Evolutionary conservation across 1,284 basidiomycete genomes (phyloP).

Genomic region (Ceratobasidium sp.): DNA sequence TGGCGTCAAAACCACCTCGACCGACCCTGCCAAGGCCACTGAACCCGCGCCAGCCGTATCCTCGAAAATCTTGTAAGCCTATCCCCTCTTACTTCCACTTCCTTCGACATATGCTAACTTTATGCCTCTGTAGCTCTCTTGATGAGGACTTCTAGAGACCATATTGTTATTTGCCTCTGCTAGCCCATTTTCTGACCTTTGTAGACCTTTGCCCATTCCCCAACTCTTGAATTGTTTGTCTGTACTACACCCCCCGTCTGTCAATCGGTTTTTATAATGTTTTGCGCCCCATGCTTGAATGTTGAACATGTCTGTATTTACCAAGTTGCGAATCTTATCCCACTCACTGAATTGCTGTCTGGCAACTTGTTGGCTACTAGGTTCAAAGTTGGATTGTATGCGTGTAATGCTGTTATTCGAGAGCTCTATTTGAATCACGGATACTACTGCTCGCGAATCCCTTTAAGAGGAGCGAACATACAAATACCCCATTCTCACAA

Average conservation of each 20-base stretch:
- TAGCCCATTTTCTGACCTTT: too few species aligned
- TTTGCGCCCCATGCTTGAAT: constrained; percentile 25
- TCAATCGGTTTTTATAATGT: constrained; percentile 37
- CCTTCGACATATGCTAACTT: not conserved
- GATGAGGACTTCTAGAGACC: constrained; percentile 62
- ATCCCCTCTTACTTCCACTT: not conserved
- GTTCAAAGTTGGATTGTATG: too few species aligned
- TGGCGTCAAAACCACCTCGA: constrained; percentile 64
- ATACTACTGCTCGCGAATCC: not conserved
- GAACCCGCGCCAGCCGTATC: constrained; percentile 25
- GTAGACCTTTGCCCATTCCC: constrained; percentile 17
- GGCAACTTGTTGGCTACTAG: too few species aligned
- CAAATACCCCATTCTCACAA: constrained; percentile 64
- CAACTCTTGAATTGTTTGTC: constrained; percentile 35
- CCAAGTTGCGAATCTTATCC: not conserved
- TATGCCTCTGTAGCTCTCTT: constrained; percentile 51
- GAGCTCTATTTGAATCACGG: not conserved
- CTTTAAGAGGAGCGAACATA: constrained; percentile 57
- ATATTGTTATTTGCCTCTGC: not conserved
- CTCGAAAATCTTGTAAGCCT: constrained; percentile 44
- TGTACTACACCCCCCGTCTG: constrained; percentile 28
- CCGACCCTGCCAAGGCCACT: constrained; percentile 26
- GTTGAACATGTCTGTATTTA: not conserved
- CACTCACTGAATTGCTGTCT: not conserved
- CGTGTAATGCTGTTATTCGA: not conserved